Base-by-base conservation (phyloP, 1,139 yeast genomes). In the Pichia sp. region DNA sequence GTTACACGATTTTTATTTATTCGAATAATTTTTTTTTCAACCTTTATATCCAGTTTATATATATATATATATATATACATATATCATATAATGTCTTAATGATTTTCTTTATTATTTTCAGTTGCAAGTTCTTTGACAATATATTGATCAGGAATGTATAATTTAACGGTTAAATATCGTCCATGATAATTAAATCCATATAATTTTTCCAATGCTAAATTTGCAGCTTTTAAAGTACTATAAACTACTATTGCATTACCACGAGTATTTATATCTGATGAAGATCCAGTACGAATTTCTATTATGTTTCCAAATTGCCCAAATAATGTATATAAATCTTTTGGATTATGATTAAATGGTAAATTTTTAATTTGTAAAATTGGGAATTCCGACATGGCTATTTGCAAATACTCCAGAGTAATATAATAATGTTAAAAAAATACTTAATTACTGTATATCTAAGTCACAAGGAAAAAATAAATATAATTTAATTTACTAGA, bases 201-300 rank as follows among this genome's bases (percentile, higher is more conserved):
- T 47, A 81, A 63, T 53, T 77, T 80, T 28, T 69, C 74, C 31
- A 74, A 68, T 1, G 86, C 86, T 30, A 65, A 64, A 28, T 65
- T 63, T 7, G 86, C 84, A 54, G 72, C 73, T 34, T 65, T 63
- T 30, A 74, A 53, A 46, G 75, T 74, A 49, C 73, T 75, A 60
- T 75, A 82, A 4, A 81, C 73, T n/a, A 81, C 74, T 48, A 74
- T 72, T 26, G 83, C 81, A 4, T 81, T 75, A 4, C 86, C 86
- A 10, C 40, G 10, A 9, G 40, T 37, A 37, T 37, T n/a, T n/a
- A 37, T 11, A 28, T 37, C 25, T 11, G 40, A 28, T 3, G 40
- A 28, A 3, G 32, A 37, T 5, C 40, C 40, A n/a, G 40, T 55
- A 47, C 86, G 64, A n/a, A 81, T 65, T 60, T 80, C 83, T 50